Evolutionary conservation across 345 rosid species (phyloP).

Genomic region (Bruguiera gymnorhiza): DNA sequence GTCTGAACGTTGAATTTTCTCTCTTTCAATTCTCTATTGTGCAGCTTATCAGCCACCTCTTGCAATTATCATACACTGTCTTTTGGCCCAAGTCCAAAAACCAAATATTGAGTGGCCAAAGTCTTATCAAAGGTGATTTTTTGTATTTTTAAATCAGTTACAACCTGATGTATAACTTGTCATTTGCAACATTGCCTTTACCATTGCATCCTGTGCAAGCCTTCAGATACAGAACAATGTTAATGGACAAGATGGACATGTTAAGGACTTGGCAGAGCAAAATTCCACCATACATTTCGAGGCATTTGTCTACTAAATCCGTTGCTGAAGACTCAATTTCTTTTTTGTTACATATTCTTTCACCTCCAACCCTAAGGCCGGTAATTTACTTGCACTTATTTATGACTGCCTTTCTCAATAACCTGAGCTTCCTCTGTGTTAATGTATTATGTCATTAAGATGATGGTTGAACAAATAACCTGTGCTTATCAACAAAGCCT

Average conservation of each 20-base stretch:
- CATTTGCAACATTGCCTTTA: slow-evolving; percentile 16
- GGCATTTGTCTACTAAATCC: slow-evolving; percentile 73
- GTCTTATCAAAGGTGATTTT: slow-evolving; percentile 65
- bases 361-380: slow-evolving; percentile 81
- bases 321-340: slow-evolving; percentile 75
- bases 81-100: slow-evolving; percentile 75
- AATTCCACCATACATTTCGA: slow-evolving; percentile 66
- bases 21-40: slow-evolving; percentile 11
- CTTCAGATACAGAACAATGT: slow-evolving; percentile 61
- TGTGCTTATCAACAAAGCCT: not conserved
- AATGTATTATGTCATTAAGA: not conserved
- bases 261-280: slow-evolving; percentile 72
- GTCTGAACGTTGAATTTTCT: slow-evolving; percentile 2
- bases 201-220: slow-evolving; percentile 20
- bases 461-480: not conserved
- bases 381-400: slow-evolving; percentile 35
- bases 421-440: not conserved
- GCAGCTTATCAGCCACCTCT: slow-evolving; percentile 72
- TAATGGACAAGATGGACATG: slow-evolving; percentile 62
- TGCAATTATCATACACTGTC: slow-evolving; percentile 59
- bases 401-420: slow-evolving; percentile 3
- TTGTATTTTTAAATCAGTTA: slow-evolving; percentile 16
- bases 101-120: slow-evolving; percentile 93
- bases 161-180: slow-evolving; percentile 5
- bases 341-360: slow-evolving; percentile 67